Percentiles rank a stretch among this genome's conserved stretches.
These are phyloP conservation scores for Jasminum sambac DNA, from an alignment of 257 asterid species.

Conservation along the genomic window DNA sequence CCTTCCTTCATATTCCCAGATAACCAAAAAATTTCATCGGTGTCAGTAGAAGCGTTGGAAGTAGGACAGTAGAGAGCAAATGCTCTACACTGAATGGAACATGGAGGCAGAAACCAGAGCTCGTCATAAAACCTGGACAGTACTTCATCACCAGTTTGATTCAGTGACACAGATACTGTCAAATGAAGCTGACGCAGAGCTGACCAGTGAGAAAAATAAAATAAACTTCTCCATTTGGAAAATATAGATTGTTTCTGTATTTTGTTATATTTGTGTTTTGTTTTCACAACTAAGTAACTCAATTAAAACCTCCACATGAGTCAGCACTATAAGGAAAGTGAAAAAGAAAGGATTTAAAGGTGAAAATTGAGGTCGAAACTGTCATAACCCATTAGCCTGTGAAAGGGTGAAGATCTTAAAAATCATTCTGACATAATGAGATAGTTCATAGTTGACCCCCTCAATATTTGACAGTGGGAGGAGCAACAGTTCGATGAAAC, in stretches of 20 bases:
- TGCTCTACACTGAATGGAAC: not conserved
- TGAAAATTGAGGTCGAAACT: not conserved
- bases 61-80: not conserved
- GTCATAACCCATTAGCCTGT: slow-evolving; percentile 8
- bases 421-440: slow-evolving; percentile 12
- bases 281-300: not conserved
- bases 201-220: not conserved
- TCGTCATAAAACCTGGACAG: not conserved
- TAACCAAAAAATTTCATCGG: not conserved
- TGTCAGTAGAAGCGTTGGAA: not conserved
- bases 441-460: slow-evolving; percentile 11
- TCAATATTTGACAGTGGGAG: not conserved
- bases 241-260: not conserved
- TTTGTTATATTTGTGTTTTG: not conserved
- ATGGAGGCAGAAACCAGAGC: not conserved
- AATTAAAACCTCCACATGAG: not conserved
- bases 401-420: slow-evolving; percentile 1
- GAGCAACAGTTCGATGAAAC: slow-evolving; percentile 4
- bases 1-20: not conserved
- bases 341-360: not conserved
- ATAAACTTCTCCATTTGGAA: not conserved
- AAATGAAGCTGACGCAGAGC: not conserved
- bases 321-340: slow-evolving; percentile 5
- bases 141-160: not conserved
- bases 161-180: not conserved